Evolutionary conservation across 2,329 filamentous ascomycete species (phyloP), one percentile per base, ranked within the genome.

Genomic region (Cordyceps javanica): DNA sequence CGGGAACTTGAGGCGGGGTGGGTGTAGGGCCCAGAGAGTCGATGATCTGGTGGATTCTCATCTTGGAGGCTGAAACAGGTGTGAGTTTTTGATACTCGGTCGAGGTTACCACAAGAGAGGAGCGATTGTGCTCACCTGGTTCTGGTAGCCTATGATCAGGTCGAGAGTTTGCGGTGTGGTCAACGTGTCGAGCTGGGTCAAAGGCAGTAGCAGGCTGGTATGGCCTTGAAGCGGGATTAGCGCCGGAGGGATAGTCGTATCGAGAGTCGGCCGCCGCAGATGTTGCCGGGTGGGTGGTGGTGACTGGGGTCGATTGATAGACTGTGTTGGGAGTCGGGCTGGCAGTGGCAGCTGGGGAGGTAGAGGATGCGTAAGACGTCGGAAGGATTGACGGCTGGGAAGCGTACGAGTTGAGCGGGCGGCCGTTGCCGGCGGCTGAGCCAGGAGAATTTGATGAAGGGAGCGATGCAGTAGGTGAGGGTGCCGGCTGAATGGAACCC

Each of bases 41-140:
- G 65, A 92, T 84, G 42, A 94, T 83, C 65, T 92, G 87, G 70
- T 87, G 82, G 66, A 94, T 84, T 67, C 82, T 84, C 72, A 91
- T 86, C 68, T 81, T 85, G 73, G 81, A 82, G 70, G 79, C 82
- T 83, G 71, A 62, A 70, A 61, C 61, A 64, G 62, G 66, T 67
- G 67, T 41, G 23, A 49, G 49, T 48, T 16, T n/a, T n/a, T n/a
- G n/a, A n/a, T n/a, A 21, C 14, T 19, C 23, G 14, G 16, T 38
- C 28, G 8, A 11, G 30, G 62, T 28, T 63, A n/a, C n/a, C n/a
- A n/a, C n/a, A n/a, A n/a, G n/a, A n/a, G n/a, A n/a, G n/a, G n/a
- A n/a, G n/a, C n/a, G n/a, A 30, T n/a, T 30, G 32, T 30, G 26
- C 55, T 23, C 38, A 50, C 46, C 26, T 51, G 26, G 54, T n/a